Conservation (phyloP, 139 green algal genomes). For the Chlamydomonas schloesseri region DNA sequence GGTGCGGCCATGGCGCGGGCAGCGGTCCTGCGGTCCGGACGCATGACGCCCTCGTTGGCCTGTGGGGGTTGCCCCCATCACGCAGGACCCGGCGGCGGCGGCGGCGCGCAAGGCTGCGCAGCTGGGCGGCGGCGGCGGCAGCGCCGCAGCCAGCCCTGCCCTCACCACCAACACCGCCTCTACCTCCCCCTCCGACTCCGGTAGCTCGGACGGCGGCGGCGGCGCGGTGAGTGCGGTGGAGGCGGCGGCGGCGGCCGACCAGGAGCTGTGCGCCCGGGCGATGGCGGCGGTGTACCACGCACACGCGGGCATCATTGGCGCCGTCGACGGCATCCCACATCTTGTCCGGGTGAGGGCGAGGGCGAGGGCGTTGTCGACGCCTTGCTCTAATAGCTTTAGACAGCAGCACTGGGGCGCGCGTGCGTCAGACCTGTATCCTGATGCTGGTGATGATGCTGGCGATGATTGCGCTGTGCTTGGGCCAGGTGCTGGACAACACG, state of each 20-base stretch:
- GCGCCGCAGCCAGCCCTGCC: not conserved
- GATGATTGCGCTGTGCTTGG: too few species aligned
- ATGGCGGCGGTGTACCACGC: constrained; percentile 88
- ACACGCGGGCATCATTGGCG: constrained; percentile 61
- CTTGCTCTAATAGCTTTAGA: too few species aligned
- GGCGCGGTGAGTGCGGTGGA: not conserved
- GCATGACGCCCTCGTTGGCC: too few species aligned
- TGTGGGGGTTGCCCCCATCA: not conserved
- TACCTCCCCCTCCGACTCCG: not conserved
- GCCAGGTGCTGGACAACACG: constrained; percentile 78
- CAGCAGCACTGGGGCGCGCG: too few species aligned
- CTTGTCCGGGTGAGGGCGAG: constrained; percentile 45
- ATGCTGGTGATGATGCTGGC: too few species aligned
- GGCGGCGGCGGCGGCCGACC: constrained; percentile 17
- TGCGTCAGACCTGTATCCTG: too few species aligned
- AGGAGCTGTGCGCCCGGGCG: constrained; percentile 85
- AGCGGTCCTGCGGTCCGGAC: too few species aligned
- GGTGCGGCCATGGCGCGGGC: too few species aligned
- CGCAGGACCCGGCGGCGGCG: not conserved
- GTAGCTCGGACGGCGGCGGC: not conserved
- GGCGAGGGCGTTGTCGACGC: too few species aligned
- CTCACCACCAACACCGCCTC: not conserved
- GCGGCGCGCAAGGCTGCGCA: not conserved
- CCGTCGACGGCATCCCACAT: constrained; percentile 83
- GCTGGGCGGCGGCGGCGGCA: not conserved